Evolutionary conservation across 106 monocot species (phyloP), one percentile per base, ranked within the genome.

Genomic region (Dendrobium catenatum): DNA sequence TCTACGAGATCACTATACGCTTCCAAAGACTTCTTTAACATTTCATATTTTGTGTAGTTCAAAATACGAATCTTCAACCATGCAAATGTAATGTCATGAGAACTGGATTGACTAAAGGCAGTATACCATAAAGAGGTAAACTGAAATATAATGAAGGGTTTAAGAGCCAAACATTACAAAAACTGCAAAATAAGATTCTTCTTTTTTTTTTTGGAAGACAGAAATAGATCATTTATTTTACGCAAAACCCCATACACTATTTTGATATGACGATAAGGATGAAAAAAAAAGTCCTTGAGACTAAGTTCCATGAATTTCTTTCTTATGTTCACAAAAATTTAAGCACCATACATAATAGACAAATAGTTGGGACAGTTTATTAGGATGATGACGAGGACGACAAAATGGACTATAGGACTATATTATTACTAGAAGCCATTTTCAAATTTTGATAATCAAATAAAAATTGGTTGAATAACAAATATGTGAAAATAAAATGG

Each of bases 41-140:
- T 89, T 86, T 93, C 88, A 79, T 88, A 88, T 58, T 58, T 93
- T 81, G 93, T 93, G 82, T 93, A 93, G 41, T 90, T 86, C 83
- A 93, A 81, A 78, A 93, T 82, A 5, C 93, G 88, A 11, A 88
- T 81, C 93, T 93, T 77, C 49, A 55, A 84, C 33, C 58, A 81
- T 27, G 75, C 24, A 51, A 67, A 67, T n/a, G 13, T 4, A 51
- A 55, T 42, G 72, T 33, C 43, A 51, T 77, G 54, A 79, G 40
- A 83, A 20, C 49, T n/a, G 58, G 33, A 68, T 37, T 70, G 6
- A 22, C 20, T 61, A 61, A 20, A 61, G 61, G 61, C 22, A 61
- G 61, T 61, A 19, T 61, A 61, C 61, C 61, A 61, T 22, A 61
- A 7, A 61, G 22, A 61, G 61, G n/a, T 22, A 61, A 10, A 22